A percentile compares a stretch with the other conserved stretches of the same genome.
Evolutionary conservation across 208 protist species (phyloP).

Genomic region (Trypanosoma lewisi): DNA sequence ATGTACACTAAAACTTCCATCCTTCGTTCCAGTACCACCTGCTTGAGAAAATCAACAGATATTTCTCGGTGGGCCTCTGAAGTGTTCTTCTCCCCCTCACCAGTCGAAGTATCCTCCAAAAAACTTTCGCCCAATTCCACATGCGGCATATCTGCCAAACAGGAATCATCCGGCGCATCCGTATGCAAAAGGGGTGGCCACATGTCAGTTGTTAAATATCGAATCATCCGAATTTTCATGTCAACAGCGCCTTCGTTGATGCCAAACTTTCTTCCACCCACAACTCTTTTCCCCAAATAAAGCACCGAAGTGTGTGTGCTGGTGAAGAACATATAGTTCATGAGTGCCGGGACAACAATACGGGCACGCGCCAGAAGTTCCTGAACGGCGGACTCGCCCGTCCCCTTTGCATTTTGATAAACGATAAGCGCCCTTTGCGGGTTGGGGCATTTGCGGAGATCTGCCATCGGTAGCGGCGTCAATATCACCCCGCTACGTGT

Average conservation of each 20-base stretch:
- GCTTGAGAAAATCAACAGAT: no score
- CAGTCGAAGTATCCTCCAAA: no score
- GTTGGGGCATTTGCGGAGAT: neutral
- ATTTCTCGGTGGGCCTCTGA: no score
- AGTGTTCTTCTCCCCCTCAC: no score
- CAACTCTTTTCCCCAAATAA: slow-evolving; percentile 58
- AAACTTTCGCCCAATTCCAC: neutral
- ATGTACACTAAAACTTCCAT: no score
- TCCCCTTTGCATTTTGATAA: slow-evolving; percentile 47
- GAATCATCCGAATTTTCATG: slow-evolving; percentile 64
- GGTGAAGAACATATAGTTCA: slow-evolving; percentile 71
- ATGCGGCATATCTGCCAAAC: slow-evolving; percentile 23
- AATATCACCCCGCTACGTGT: neutral
- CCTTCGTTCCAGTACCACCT: no score
- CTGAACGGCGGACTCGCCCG: slow-evolving; percentile 24
- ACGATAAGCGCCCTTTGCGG: slow-evolving; percentile 46
- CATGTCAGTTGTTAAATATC: slow-evolving; percentile 59
- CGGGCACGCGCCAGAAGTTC: slow-evolving; percentile 43
- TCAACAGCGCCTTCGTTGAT: slow-evolving; percentile 53
- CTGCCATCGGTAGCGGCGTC: neutral
- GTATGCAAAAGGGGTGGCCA: slow-evolving; percentile 65
- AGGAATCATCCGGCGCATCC: slow-evolving; percentile 62
- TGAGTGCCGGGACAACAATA: slow-evolving; percentile 51
- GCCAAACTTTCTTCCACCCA: slow-evolving; percentile 32
- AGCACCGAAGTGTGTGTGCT: slow-evolving; percentile 43